These are phyloP conservation scores for Trichoderma orchidacearum DNA, from an alignment of 495 filamentous ascomycete species.

Conservation along the genomic window DNA sequence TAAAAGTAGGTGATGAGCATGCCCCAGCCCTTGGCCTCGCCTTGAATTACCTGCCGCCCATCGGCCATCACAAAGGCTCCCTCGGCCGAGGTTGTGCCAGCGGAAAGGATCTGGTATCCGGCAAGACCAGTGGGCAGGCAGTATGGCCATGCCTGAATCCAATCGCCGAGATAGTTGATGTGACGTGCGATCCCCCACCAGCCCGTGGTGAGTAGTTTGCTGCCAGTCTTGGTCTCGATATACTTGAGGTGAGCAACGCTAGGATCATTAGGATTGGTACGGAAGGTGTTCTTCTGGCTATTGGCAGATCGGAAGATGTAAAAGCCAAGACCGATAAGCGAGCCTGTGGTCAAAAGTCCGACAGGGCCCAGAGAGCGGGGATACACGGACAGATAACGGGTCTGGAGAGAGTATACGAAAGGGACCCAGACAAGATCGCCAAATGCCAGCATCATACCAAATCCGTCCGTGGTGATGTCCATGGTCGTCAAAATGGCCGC, in stretches of 20 bases:
- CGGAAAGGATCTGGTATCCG: conserved; percentile 52
- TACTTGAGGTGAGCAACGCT: conserved; percentile 68
- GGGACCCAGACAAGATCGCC: conserved; percentile 92
- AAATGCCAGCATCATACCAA: conserved; percentile 94
- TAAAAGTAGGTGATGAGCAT: conserved; percentile 93
- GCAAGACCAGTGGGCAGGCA: conserved; percentile 80
- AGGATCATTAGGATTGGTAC: conserved; percentile 76
- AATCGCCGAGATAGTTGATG: conserved; percentile 97
- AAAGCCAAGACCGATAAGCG: conserved; percentile 57
- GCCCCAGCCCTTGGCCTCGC: conserved; percentile 63
- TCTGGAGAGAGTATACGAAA: conserved; percentile 75
- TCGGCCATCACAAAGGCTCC: conserved; percentile 42
- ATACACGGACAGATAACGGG: conserved; percentile 75
- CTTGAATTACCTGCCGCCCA: conserved; percentile 49
- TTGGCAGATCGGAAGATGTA: conserved; percentile 86
- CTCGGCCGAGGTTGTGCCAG: conserved; percentile 24
- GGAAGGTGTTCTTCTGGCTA: conserved; percentile 88
- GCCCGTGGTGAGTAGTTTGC: conserved; percentile 67
- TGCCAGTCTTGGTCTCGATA: conserved; percentile 74
- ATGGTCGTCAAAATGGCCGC: conserved; percentile 88
- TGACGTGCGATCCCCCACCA: conserved; percentile 94
- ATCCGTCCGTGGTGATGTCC: conserved; percentile 89
- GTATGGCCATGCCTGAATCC: conserved; percentile 88
- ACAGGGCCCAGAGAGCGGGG: conserved; percentile 59
- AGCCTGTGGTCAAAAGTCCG: conserved; percentile 47